A percentile compares a stretch with the other conserved stretches of the same genome.
phyloP scores from a whole-genome alignment of 2,329 filamentous ascomycete genomes.

The Aspergillus oerlinghausenensis region DNA sequence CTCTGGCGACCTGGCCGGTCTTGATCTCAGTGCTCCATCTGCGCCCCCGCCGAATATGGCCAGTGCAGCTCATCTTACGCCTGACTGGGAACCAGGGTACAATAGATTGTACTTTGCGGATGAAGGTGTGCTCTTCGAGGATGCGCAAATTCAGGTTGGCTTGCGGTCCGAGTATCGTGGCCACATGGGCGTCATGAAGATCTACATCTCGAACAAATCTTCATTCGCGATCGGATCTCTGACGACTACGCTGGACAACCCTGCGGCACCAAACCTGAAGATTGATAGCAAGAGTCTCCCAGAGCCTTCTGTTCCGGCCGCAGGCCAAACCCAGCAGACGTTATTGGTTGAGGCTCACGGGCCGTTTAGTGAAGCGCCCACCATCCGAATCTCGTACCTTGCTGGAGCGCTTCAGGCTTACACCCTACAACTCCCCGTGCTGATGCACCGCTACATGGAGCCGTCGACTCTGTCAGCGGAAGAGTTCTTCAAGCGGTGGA shows the following conservation, averaged over 20 bases:
- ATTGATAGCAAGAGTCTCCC: constrained; percentile 86
- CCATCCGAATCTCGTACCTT: constrained; percentile 89
- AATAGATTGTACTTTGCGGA: constrained; percentile 72
- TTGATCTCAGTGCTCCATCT: constrained; percentile 67
- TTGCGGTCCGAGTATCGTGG: constrained; percentile 89
- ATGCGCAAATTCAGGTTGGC: constrained; percentile 88
- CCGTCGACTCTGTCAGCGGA: constrained; percentile 78
- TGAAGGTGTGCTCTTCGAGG: constrained; percentile 91
- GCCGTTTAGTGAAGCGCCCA: constrained; percentile 75
- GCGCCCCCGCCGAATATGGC: constrained; percentile 72
- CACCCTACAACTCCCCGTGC: constrained; percentile 82
- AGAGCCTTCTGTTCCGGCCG: constrained; percentile 70
- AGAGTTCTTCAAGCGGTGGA: constrained; percentile 99
- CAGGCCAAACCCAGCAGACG: constrained; percentile 82
- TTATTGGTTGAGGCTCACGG: constrained; percentile 87
- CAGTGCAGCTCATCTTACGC: constrained; percentile 85
- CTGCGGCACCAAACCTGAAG: constrained; percentile 60
- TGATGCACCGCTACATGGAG: constrained; percentile 96
- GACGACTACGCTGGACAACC: constrained; percentile 85
- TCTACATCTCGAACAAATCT: constrained; percentile 95
- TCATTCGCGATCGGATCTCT: constrained; percentile 81
- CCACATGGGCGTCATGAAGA: constrained; percentile 90
- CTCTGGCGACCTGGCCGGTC: constrained; percentile 68
- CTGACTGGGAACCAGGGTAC: constrained; percentile 90
- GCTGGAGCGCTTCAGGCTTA: constrained; percentile 89